Evolutionary conservation across 2,329 filamentous ascomycete species (phyloP).

Genomic region (Exophiala bonariae): DNA sequence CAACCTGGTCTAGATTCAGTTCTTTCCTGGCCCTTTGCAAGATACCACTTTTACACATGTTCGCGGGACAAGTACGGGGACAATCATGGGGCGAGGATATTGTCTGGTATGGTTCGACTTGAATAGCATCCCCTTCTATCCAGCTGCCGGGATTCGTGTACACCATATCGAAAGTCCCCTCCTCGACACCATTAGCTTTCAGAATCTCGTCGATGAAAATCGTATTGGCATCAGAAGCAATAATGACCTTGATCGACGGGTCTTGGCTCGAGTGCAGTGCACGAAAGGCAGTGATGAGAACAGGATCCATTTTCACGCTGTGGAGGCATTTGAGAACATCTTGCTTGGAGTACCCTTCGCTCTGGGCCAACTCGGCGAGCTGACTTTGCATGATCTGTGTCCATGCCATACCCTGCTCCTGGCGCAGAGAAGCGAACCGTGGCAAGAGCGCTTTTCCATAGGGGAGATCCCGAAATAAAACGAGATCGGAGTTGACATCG

Average conservation of each 20-base stretch:
- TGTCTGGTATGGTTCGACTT: constrained; percentile 1
- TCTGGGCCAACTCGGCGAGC: background rate
- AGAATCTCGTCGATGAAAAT: constrained; percentile 10
- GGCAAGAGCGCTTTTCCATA: background rate
- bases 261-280: background rate
- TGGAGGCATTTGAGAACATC: background rate
- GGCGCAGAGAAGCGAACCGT: background rate
- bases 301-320: background rate
- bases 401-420: background rate
- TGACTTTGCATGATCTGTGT: background rate
- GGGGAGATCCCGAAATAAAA: background rate
- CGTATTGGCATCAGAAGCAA: constrained; percentile 12
- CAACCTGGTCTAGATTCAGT: background rate
- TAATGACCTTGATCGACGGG: constrained; percentile 1
- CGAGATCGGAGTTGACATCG: constrained; percentile 5
- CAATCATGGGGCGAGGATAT: background rate
- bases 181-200: background rate
- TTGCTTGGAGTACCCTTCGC: background rate
- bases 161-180: background rate
- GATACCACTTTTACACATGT: constrained; percentile 1
- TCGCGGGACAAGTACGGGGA: background rate
- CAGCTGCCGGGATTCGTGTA: background rate
- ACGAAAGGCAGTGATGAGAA: background rate
- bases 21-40: background rate
- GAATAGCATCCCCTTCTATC: background rate